A percentile compares a stretch with the other conserved stretches of the same genome.
Evolutionary conservation across 139 green algal species (phyloP).

Genomic region (Marvania coccoides): DNA sequence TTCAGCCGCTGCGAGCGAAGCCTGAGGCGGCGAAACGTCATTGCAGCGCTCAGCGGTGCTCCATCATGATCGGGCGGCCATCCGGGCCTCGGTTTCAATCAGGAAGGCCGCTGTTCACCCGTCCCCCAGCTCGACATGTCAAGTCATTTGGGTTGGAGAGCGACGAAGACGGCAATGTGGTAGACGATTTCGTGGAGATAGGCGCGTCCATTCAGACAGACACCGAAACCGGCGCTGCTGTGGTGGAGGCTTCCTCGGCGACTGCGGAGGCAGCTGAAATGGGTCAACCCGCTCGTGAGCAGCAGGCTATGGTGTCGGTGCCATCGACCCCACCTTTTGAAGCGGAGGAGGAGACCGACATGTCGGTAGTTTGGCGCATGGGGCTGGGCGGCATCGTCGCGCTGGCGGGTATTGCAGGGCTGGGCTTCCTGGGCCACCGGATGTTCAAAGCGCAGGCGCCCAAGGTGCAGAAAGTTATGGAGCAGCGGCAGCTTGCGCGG

Average conservation of each 20-base stretch:
- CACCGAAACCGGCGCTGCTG: neutral
- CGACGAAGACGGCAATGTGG: neutral
- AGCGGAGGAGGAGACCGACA: conserved; percentile 6
- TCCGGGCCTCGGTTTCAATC: too few relatives aligned
- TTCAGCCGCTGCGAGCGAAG: too few relatives aligned
- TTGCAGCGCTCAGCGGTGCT: too few relatives aligned
- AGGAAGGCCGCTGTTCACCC: too few relatives aligned
- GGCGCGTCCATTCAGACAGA: neutral
- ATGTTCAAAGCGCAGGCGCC: conserved; percentile 24
- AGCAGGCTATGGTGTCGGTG: neutral
- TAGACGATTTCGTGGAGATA: neutral
- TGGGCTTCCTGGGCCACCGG: conserved; percentile 27
- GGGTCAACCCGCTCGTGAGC: neutral
- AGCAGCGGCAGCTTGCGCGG: conserved; percentile 50
- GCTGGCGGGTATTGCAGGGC: conserved; percentile 16
- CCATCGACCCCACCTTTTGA: too few relatives aligned
- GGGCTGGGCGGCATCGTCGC: conserved; percentile 21
- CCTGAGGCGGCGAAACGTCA: too few relatives aligned
- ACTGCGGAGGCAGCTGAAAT: neutral
- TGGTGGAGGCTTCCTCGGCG: neutral
- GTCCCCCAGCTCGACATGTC: too few relatives aligned
- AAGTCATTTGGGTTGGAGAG: too few relatives aligned
- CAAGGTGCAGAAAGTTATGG: conserved; percentile 34
- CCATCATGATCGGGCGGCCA: too few relatives aligned
- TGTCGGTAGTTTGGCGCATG: conserved; percentile 16